Evolutionary conservation across 2,329 filamentous ascomycete species (phyloP).

Genomic region (Metarhizium guizhouense): DNA sequence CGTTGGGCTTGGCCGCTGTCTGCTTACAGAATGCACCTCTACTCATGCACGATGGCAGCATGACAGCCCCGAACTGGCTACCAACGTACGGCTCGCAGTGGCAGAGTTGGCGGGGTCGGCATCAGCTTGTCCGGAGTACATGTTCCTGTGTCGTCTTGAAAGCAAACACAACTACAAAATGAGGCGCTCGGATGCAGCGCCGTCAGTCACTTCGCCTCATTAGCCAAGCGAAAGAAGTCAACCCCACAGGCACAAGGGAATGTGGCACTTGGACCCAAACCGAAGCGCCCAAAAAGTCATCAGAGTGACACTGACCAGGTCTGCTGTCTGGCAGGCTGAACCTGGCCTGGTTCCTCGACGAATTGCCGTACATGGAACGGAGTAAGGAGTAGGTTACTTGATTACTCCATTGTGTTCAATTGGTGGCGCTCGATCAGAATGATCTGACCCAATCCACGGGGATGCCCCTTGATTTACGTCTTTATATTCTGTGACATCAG

Average conservation of each 20-base stretch:
- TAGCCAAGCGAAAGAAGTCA: constrained; percentile 4
- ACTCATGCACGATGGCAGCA: neutral
- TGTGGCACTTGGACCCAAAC: neutral
- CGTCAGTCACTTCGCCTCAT: neutral
- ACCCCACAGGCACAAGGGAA: neutral
- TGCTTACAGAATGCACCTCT: no score
- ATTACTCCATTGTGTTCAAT: no score
- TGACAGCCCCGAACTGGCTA: neutral
- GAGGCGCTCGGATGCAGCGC: neutral
- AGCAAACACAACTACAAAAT: neutral
- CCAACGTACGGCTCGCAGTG: neutral
- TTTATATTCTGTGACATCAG: no score
- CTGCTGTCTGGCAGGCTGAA: no score
- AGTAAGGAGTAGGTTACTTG: no score
- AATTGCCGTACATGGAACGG: no score
- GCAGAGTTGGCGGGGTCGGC: neutral
- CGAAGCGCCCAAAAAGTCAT: no score
- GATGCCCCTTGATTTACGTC: neutral
- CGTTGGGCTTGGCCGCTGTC: neutral
- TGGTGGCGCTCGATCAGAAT: neutral
- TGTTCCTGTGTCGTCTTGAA: no score
- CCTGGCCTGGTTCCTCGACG: no score
- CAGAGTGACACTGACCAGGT: no score
- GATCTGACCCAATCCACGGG: neutral
- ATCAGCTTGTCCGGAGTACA: neutral